Base-by-base conservation (phyloP, 2,329 filamentous ascomycete species). In the Whalleya microplaca region DNA sequence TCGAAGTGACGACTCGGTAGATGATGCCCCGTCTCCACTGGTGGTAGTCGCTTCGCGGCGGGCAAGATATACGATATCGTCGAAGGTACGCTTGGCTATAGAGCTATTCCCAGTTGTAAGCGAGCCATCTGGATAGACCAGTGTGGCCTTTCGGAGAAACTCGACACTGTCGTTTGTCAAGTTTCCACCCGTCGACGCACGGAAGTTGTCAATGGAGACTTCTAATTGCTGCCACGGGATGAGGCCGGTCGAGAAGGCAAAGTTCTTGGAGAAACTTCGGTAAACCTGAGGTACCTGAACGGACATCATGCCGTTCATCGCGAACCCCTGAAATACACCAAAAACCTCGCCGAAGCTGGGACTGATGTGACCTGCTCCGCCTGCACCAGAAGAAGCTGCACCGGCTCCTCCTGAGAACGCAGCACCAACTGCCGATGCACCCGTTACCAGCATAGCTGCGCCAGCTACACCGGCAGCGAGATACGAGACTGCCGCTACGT, bases 221-320 rank as follows among this genome's bases (percentile, higher is more conserved):
- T 97, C 91, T 79, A 98, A 85, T 45, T 80, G 76, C n/a, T 81
- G 83, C 92, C 92, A 97, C 6, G 90, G 85, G 54, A 98, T 81
- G 55, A 98, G 76, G 48, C 92, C 92, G 23, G 88, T 89, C 62
- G 91, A 94, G 79, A 97, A 98, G 45, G 82, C 93, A 73, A 99
- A 98, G 77, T 98, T 98, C 77, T 91, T 91, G 60, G 89, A 80
- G 75, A 96, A 99, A 72, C 87, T 94, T 65, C 88, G 86, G 77
- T 98, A 98, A 40, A 98, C 86, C 37, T 85, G 80, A 3, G 95
- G 95, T 65, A 96, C 92, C 66, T 88, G 85, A 66, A 96, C 93
- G 57, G 91, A 96, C 72, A 96, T 82, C 95, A 98, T 98, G 63
- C 95, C 93, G 74, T 95, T 97, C 79, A 95, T 89, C 23, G 95